These are phyloP conservation scores for Mychonastes homosphaera DNA, from an alignment of 139 green algal species.

Conservation along the genomic window DNA sequence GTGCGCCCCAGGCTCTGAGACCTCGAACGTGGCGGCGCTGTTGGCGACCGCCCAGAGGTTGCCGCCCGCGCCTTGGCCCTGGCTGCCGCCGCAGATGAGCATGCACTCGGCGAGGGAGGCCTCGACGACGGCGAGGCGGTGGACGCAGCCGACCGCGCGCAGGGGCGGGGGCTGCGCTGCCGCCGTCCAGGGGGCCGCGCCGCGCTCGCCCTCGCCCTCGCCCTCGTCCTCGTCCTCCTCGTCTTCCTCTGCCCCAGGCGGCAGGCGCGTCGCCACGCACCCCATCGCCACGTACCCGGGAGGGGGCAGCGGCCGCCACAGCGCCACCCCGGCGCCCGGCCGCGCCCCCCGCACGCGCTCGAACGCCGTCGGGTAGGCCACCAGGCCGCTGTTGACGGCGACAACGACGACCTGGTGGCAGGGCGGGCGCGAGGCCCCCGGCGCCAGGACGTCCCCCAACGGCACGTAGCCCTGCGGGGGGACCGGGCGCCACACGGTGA, in stretches of 20 bases:
- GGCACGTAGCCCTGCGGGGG: slow-evolving; percentile 59
- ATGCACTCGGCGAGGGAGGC: slow-evolving; percentile 46
- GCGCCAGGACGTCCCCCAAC: slow-evolving; percentile 60
- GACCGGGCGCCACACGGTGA: slow-evolving; percentile 73
- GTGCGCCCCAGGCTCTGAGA: slow-evolving; percentile 18
- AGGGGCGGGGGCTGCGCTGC: slow-evolving; percentile 17
- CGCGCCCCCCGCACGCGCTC: slow-evolving; percentile 28
- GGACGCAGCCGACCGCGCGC: slow-evolving; percentile 33
- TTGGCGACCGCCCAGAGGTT: slow-evolving; percentile 63
- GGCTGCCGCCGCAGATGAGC: slow-evolving; percentile 27
- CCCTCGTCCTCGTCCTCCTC: too few relatives aligned
- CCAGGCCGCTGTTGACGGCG: slow-evolving; percentile 66
- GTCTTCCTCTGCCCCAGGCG: not conserved
- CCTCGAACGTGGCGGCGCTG: slow-evolving; percentile 43
- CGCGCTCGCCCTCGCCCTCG: too few relatives aligned
- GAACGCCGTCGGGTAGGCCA: slow-evolving; percentile 50
- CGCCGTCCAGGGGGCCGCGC: too few relatives aligned
- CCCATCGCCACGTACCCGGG: slow-evolving; percentile 60
- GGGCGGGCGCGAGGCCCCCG: slow-evolving; percentile 28
- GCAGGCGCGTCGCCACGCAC: slow-evolving; percentile 38
- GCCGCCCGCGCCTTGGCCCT: too few relatives aligned
- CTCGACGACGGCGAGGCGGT: slow-evolving; percentile 35
- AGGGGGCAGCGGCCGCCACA: slow-evolving; percentile 62
- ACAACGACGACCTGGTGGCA: slow-evolving; percentile 55
- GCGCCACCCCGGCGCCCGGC: slow-evolving; percentile 14